Percentiles rank a stretch among this genome's conserved stretches.
Evolutionary conservation across 805 yeast genomes (phyloP).

Genomic region (Ogataea corticis): DNA sequence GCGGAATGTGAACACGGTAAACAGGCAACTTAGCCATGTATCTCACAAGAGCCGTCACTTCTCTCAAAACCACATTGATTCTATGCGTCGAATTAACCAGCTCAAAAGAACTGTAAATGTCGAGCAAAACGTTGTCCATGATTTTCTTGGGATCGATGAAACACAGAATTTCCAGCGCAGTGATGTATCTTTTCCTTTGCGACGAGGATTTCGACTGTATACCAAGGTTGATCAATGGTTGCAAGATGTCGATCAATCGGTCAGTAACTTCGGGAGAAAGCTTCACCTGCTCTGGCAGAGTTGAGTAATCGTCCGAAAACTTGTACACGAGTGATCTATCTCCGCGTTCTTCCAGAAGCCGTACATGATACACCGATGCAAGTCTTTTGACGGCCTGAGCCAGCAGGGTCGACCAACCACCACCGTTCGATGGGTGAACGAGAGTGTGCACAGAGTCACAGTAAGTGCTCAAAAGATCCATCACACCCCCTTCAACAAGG

Average conservation of each 20-base stretch:
- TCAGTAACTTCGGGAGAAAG: conserved; percentile 24
- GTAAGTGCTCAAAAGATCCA: conserved; percentile 53
- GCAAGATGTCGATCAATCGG: conserved; percentile 39
- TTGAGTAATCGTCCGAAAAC: conserved; percentile 25
- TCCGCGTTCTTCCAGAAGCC: conserved; percentile 51
- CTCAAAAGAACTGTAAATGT: conserved; percentile 72
- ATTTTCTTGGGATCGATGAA: conserved; percentile 57
- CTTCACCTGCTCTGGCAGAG: conserved; percentile 26
- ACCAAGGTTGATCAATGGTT: conserved; percentile 63
- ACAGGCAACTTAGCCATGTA: conserved; percentile 62
- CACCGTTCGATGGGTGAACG: conserved; percentile 91
- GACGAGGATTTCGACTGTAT: conserved; percentile 71
- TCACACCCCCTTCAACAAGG: conserved; percentile 43
- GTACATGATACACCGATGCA: conserved; percentile 57
- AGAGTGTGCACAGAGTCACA: conserved; percentile 75
- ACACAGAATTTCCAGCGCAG: conserved; percentile 62
- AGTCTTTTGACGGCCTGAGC: conserved; percentile 64
- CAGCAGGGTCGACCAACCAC: conserved; percentile 78
- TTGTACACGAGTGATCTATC: conserved; percentile 29
- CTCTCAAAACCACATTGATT: conserved; percentile 67
- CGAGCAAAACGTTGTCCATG: conserved; percentile 57
- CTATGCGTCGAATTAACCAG: conserved; percentile 77
- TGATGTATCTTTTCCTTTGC: conserved; percentile 57
- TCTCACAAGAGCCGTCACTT: conserved; percentile 64
- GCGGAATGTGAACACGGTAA: conserved; percentile 75